These are phyloP conservation scores for Cavenderia fasciculata DNA, from an alignment of 78 protist species.

Conservation along the genomic window DNA sequence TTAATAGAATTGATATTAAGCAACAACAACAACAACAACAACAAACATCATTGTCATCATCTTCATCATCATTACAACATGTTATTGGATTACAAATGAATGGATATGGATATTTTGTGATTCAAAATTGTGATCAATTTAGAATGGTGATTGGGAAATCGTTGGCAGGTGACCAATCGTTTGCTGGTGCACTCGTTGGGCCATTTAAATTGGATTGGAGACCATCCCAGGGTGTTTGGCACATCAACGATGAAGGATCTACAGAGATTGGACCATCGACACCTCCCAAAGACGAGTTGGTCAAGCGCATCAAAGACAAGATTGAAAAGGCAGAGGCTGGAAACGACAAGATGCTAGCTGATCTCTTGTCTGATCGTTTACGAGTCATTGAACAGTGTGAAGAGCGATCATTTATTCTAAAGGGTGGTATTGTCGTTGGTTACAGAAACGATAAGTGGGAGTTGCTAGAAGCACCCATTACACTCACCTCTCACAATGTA, in stretches of 20 bases:
- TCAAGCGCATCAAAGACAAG: neutral
- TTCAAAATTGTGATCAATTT: slow-evolving; percentile 6
- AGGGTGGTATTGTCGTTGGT: slow-evolving; percentile 23
- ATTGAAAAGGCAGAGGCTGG: slow-evolving; percentile 8
- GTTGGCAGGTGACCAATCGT: slow-evolving; percentile 28
- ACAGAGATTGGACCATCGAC: slow-evolving; percentile 54
- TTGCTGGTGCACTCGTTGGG: slow-evolving; percentile 44
- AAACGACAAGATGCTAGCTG: neutral
- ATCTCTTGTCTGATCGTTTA: slow-evolving; percentile 10
- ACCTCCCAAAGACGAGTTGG: slow-evolving; percentile 31
- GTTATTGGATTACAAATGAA: neutral
- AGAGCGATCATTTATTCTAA: neutral
- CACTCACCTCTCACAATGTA: neutral
- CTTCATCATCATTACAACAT: neutral
- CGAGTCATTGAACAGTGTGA: slow-evolving; percentile 11
- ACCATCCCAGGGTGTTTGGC: slow-evolving; percentile 14
- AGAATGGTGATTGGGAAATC: slow-evolving; percentile 16
- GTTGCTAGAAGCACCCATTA: slow-evolving; percentile 52
- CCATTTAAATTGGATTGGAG: slow-evolving; percentile 69
- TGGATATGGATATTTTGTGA: slow-evolving; percentile 20
- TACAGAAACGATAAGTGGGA: slow-evolving; percentile 67
- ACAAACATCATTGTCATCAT: neutral
- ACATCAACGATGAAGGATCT: neutral
- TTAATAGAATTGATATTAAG: too few species aligned
- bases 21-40: neutral